Base-by-base conservation (phyloP, 306 rosid genomes). In the Rubus parviflorus region DNA sequence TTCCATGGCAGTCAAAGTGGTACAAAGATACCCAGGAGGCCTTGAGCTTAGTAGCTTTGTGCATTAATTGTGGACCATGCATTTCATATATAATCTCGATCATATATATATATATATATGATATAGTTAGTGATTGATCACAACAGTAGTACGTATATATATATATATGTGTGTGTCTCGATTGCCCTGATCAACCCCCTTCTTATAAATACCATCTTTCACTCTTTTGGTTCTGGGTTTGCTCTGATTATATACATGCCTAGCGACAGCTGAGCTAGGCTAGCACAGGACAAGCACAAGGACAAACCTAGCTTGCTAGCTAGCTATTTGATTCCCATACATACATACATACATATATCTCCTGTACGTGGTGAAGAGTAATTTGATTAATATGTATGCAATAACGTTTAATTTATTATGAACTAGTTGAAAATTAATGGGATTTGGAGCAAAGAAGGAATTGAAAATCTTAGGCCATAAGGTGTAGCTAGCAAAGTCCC, bases 1-100 rank as follows among this genome's bases (percentile, higher is more conserved):
- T 85, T 63, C 80, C 88, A 86, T 86, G 85, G 88, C 89, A 81
- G 81, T 88, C 89, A 79, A 75, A 68, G 88, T 85, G 82, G 82
- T 84, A 84, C 84, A 82, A 85, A 23, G 56, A 43, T 74, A 35
- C 72, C 72, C 72, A 42, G 72, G 51, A 67, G 53, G 5, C 19
- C 38, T 42, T 20, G 17, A 63, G 68, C 46, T 63, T 63, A 63
- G 46, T 37, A 63, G 46, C 68, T 17, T 15, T 16, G 68, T 12
- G 41, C 17, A 30, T 63, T 6, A 14, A 63, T 52, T 79, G 84
- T 82, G 89, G 89, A 85, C 89, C 91, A 80, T 82, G 46, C 74
- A 52, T 66, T 77, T 13, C 45, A 63, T 7, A 63, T 45, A 63
- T 40, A 25, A 23, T 58, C 65, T 57, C 8, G 65, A 60, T 60